Evolutionary conservation across 352 stramenopile genomes (phyloP), one percentile per base, ranked within the genome.

Genomic region (Blastocystis sp.): DNA sequence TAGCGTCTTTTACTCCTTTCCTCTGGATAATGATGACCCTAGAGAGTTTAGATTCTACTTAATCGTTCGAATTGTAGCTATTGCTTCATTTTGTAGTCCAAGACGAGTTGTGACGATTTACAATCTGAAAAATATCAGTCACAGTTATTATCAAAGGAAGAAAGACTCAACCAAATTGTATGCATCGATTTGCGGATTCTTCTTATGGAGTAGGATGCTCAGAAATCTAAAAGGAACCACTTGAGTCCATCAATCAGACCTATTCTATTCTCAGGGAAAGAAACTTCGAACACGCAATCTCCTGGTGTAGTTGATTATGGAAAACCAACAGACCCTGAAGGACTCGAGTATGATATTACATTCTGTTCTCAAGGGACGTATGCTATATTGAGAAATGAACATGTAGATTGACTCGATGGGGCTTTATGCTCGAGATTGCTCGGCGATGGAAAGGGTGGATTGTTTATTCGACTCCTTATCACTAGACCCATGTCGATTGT

Each of bases 301-400:
- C 6, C 1, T 24, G 64, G 22, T 4, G n/a, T 35, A 17, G 30
- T 35, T 4, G 30, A 27, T 27, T 64, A 64, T 15, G 57, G 57
- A 27, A 30, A 7, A 7, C 17, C 30, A 1, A 22, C 68, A 11
- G 68, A 79, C n/a, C 40, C 19, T 56, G 40, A 42, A 7, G 22
- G 37, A 33, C 40, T 57, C 11, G 44, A 27, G 19, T 79, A 79
- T 42, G 68, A 79, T 56, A 37, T 79, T 9, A 79, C 68, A n/a
- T 79, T 79, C 44, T 79, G 68, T 35, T 79, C 68, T 7, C 68
- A 79, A 35, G 68, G 68, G 9, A 79, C 68, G 68, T 79, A 54
- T 13, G 37, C n/a, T 2, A 19, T 27, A 27, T 13, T 6, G 9
- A 0, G 33, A 27, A 58, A 15, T 42, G 56, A 5, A 59, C 35